Evolutionary conservation across 352 stramenopile genomes (phyloP), one percentile per base, ranked within the genome.

Genomic region (Globisporangium paroecandrum): DNA sequence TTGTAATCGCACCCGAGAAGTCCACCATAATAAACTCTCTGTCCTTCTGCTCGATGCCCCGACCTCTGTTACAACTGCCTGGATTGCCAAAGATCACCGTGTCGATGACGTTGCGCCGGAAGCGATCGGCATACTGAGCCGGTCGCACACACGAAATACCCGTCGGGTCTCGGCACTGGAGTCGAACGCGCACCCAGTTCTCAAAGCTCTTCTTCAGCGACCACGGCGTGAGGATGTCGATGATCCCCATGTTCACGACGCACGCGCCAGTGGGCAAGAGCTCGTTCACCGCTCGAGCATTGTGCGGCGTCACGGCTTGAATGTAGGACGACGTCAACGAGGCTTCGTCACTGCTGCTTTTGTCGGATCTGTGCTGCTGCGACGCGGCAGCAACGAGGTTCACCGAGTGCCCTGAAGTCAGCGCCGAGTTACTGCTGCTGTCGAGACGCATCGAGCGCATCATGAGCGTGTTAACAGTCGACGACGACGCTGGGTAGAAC

Each of bases 191-290:
- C 27, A 95, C 70, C 85, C 85, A 95, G 59, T 90, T 83, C 75
- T 99, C 96, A 10, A 97, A 59, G 38, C 88, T 91, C 70, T 99
- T 99, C 43, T 94, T 87, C 10, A 96, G 79, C 32, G 92, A 98
- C 89, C 97, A 99, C 25, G 95, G 94, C 27, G 97, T 97, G 58
- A 99, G 77, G 79, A 99, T 98, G 77, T 99, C 96, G 77, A 99
- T 98, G 63, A 99, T 98, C 18, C 96, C 96, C 89, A 99, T 98
- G 70, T 97, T 98, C 62, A 95, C 88, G 29, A 96, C 88, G 22
- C 80, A 91, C 1, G 85, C 86, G 46, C 93, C 85, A 4, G 74
- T 77, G 34, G 81, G 81, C 38, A 93, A 81, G 18, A 84, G 67
- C 22, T 81, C 71, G 18, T 79, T 69, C 68, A n/a, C 59, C 65